Percentiles rank a stretch among this genome's conserved stretches.
Evolutionary conservation across 1,139 yeast genomes (phyloP).

Genomic region (Suhomyces wounanorum): DNA sequence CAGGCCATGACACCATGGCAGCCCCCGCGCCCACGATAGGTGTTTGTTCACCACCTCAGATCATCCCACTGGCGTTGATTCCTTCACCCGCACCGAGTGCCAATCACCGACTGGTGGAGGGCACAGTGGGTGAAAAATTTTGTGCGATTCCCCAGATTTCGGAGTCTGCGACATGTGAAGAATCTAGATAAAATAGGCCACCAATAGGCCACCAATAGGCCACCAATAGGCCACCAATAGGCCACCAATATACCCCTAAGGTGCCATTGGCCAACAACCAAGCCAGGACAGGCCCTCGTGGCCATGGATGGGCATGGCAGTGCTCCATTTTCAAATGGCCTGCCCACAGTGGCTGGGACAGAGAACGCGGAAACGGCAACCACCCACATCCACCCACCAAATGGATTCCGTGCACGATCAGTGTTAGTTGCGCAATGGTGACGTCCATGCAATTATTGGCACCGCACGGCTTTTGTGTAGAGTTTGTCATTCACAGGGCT

Average conservation of each 20-base stretch:
- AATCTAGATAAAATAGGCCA: background rate
- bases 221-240: too few species aligned
- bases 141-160: constrained; percentile 23
- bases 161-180: constrained; percentile 18
- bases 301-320: too few species aligned
- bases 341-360: background rate
- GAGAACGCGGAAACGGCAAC: background rate
- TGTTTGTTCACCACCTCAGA: background rate
- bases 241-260: too few species aligned
- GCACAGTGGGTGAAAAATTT: constrained; percentile 4
- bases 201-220: background rate
- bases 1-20: background rate
- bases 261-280: too few species aligned
- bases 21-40: background rate
- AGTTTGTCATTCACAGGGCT: background rate
- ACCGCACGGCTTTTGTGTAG: background rate
- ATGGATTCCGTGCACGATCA: background rate
- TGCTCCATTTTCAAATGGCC: too few species aligned
- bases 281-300: too few species aligned
- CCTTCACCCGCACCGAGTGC: constrained; percentile 1
- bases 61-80: background rate
- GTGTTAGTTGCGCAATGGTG: background rate
- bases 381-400: background rate
- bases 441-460: background rate
- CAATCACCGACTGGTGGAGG: constrained; percentile 3